Conservation (phyloP, 2,329 filamentous ascomycete species). For the Fusarium virguliforme region DNA sequence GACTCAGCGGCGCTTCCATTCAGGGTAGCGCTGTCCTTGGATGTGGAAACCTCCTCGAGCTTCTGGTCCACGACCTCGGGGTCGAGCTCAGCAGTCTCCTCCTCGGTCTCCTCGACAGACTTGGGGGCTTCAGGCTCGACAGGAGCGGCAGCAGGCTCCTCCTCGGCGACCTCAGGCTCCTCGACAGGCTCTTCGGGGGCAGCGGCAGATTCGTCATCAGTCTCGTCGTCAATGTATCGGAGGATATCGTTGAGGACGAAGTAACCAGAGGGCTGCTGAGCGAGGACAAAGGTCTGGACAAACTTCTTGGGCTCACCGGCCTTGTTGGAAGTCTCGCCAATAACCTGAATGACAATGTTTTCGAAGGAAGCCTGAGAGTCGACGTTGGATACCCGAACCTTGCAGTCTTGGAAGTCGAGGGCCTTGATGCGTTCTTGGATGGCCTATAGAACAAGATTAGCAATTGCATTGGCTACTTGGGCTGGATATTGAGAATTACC, state of each 20-base stretch:
- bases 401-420: constrained; percentile 96
- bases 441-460: constrained; percentile 67
- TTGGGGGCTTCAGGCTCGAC: constrained; percentile 55
- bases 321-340: constrained; percentile 98
- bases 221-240: constrained; percentile 89
- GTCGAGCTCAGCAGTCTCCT: constrained; percentile 58
- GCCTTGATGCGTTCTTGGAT: constrained; percentile 96
- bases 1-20: constrained; percentile 55
- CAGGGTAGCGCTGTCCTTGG: constrained; percentile 56
- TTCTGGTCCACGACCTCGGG: constrained; percentile 78
- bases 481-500: constrained; percentile 63
- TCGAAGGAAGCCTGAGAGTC: constrained; percentile 94
- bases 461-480: not conserved
- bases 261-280: constrained; percentile 95
- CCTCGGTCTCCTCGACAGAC: constrained; percentile 52
- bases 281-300: constrained; percentile 96
- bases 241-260: constrained; percentile 99
- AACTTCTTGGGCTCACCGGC: constrained; percentile 93
- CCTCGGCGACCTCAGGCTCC: constrained; percentile 53
- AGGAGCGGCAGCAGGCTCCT: constrained; percentile 48
- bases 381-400: constrained; percentile 97
- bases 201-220: constrained; percentile 76
- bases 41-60: constrained; percentile 74
- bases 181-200: constrained; percentile 56
- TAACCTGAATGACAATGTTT: constrained; percentile 97